phyloP scores from a whole-genome alignment of 2,329 filamentous ascomycete species.

The Periconia digitata region DNA sequence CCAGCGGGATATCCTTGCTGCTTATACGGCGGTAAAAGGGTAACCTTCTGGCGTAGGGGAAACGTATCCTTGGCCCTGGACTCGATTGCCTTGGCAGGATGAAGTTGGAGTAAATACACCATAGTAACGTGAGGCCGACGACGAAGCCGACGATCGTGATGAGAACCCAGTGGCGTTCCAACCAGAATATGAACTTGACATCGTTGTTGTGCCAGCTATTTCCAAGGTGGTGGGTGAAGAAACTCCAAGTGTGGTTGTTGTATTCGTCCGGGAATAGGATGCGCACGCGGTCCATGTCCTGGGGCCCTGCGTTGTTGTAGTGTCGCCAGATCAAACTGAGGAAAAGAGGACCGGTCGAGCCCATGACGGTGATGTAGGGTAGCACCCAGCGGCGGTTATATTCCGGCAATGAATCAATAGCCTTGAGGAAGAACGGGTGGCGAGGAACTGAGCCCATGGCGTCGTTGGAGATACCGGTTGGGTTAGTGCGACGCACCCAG shows the following conservation, averaged over 20 bases:
- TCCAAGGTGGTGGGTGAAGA: constrained; percentile 68
- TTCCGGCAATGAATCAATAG: constrained; percentile 66
- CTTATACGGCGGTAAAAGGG: constrained; percentile 42
- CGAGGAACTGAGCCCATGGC: constrained; percentile 73
- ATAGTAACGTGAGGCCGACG: constrained; percentile 53
- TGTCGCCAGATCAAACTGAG: constrained; percentile 75
- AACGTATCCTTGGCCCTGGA: constrained; percentile 17
- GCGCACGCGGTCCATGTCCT: constrained; percentile 59
- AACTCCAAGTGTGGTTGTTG: constrained; percentile 68
- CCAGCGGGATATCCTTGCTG: constrained; percentile 38
- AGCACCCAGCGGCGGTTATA: constrained; percentile 71
- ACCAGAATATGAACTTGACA: constrained; percentile 67
- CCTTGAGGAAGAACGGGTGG: constrained; percentile 73
- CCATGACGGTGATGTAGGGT: constrained; percentile 79
- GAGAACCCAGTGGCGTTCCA: constrained; percentile 58
- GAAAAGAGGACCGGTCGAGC: constrained; percentile 74
- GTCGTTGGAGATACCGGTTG: constrained; percentile 80
- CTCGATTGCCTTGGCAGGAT: constrained; percentile 40
- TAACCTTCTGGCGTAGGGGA: constrained; percentile 28
- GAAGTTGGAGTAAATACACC: constrained; percentile 56
- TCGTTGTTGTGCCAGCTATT: constrained; percentile 68
- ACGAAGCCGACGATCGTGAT: constrained; percentile 58
- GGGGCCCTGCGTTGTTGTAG: constrained; percentile 60
- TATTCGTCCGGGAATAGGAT: constrained; percentile 72
- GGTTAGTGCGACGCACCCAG: constrained; percentile 70